These are phyloP conservation scores for Leptomonas seymouri DNA, from an alignment of 208 protist genomes.

Conservation along the genomic window DNA sequence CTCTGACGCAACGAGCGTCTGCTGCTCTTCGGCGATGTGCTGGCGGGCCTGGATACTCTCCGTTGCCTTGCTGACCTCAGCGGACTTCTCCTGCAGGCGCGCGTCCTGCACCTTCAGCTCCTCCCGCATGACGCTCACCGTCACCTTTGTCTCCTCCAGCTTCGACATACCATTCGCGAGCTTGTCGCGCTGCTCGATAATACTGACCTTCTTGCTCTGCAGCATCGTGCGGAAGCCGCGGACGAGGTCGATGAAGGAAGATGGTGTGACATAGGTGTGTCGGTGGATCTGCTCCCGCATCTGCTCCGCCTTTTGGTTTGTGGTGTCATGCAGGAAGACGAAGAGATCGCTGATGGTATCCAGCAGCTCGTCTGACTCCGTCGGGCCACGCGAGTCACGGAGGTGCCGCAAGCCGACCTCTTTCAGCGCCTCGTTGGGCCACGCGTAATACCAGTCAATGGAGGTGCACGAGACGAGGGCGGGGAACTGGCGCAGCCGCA, in stretches of 20 bases:
- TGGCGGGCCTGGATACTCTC: constrained; percentile 96
- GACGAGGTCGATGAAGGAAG: constrained; percentile 97
- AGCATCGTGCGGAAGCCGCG: constrained; percentile 95
- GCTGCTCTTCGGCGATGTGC: constrained; percentile 96
- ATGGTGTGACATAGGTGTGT: constrained; percentile 98
- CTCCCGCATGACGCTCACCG: constrained; percentile 91
- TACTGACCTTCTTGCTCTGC: constrained; percentile 91
- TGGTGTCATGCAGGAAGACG: constrained; percentile 94
- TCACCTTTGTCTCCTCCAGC: constrained; percentile 93
- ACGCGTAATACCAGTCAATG: constrained; percentile 99
- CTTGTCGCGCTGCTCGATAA: constrained; percentile 97
- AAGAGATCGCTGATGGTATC: constrained; percentile 91
- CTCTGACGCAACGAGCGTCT: constrained; percentile 93
- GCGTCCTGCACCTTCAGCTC: constrained; percentile 90
- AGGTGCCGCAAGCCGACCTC: constrained; percentile 93
- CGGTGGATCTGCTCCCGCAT: constrained; percentile 95
- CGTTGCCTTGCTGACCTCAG: constrained; percentile 87
- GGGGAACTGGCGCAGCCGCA: constrained; percentile 98
- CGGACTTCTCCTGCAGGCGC: constrained; percentile 86
- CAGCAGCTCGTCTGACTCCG: constrained; percentile 88
- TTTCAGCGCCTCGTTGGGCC: constrained; percentile 97
- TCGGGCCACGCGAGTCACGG: constrained; percentile 75
- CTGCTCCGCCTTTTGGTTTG: constrained; percentile 75
- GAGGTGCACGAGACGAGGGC: constrained; percentile 97
- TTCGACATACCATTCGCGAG: constrained; percentile 94